These are phyloP conservation scores for Pichia sp. DNA, from an alignment of 1,139 yeast species.

Conservation along the genomic window DNA sequence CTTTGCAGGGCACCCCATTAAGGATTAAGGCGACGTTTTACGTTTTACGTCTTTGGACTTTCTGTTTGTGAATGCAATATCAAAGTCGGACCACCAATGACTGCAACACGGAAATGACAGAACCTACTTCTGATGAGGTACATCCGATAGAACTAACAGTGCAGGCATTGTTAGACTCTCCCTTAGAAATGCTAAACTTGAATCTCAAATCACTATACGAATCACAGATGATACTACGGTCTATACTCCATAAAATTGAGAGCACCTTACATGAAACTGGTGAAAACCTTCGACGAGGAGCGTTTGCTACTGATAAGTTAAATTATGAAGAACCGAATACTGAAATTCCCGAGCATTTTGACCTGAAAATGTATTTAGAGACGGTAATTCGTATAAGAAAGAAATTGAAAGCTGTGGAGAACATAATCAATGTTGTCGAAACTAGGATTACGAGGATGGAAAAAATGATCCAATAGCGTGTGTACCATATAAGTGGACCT, in stretches of 20 bases:
- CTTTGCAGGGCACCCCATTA: too few relatives aligned
- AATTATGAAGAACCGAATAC: too few relatives aligned
- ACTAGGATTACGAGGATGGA: conserved; percentile 21
- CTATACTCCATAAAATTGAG: conserved; percentile 41
- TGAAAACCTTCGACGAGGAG: conserved; percentile 15
- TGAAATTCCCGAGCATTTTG: not conserved
- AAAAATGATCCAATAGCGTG: conserved; percentile 8
- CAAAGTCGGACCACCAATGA: too few relatives aligned
- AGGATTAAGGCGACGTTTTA: too few relatives aligned
- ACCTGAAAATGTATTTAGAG: conserved; percentile 18
- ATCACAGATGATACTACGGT: conserved; percentile 47
- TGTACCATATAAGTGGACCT: too few relatives aligned
- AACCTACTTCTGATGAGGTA: conserved; percentile 14
- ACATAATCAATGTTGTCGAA: conserved; percentile 33
- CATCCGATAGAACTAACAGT: conserved; percentile 54
- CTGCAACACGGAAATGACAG: too few relatives aligned
- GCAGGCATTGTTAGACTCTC: conserved; percentile 45
- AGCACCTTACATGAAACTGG: conserved; percentile 29
- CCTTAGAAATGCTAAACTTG: conserved; percentile 45
- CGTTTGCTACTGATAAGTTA: conserved; percentile 1
- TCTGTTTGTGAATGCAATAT: too few relatives aligned
- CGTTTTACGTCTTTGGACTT: too few relatives aligned
- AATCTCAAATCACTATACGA: conserved; percentile 48
- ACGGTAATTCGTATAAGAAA: conserved; percentile 32
- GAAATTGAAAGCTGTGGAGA: conserved; percentile 30